phyloP scores from a whole-genome alignment of 345 rosid genomes.

The Murraya paniculata region DNA sequence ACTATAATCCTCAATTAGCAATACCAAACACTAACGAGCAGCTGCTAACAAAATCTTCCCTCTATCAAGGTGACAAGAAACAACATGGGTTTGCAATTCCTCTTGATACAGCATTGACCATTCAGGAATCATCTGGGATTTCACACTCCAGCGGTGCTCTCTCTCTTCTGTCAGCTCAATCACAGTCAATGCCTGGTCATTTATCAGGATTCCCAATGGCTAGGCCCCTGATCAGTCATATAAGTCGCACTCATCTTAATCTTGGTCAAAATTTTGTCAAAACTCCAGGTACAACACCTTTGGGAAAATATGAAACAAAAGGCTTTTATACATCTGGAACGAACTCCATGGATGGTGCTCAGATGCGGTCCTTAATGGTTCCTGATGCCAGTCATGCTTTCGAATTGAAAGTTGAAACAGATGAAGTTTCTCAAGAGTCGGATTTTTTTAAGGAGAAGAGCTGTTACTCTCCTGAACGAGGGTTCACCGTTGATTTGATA shows the following conservation, averaged over 20 bases:
- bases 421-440: constrained; percentile 23
- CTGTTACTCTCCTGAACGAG: constrained; percentile 26
- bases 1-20: neutral
- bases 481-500: constrained; percentile 45
- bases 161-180: constrained; percentile 72
- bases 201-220: constrained; percentile 28
- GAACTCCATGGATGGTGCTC: constrained; percentile 15
- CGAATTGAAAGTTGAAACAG: constrained; percentile 18
- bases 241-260: constrained; percentile 10
- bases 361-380: constrained; percentile 14
- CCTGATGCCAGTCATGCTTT: constrained; percentile 19
- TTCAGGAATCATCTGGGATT: constrained; percentile 35
- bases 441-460: constrained; percentile 27
- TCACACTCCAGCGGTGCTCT: constrained; percentile 48
- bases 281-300: neutral
- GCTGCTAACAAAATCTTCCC: constrained; percentile 20
- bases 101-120: constrained; percentile 29
- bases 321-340: constrained; percentile 8
- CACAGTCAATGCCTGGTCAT: constrained; percentile 32
- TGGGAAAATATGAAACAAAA: constrained; percentile 6
- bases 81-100: constrained; percentile 23
- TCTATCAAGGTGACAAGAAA: constrained; percentile 26
- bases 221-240: constrained; percentile 20
- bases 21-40: neutral
- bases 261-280: constrained; percentile 21